Percentiles rank a stretch among this genome's conserved stretches.
These are phyloP conservation scores for Talaromyces adpressus DNA, from an alignment of 495 filamentous ascomycete genomes.

Conservation along the genomic window DNA sequence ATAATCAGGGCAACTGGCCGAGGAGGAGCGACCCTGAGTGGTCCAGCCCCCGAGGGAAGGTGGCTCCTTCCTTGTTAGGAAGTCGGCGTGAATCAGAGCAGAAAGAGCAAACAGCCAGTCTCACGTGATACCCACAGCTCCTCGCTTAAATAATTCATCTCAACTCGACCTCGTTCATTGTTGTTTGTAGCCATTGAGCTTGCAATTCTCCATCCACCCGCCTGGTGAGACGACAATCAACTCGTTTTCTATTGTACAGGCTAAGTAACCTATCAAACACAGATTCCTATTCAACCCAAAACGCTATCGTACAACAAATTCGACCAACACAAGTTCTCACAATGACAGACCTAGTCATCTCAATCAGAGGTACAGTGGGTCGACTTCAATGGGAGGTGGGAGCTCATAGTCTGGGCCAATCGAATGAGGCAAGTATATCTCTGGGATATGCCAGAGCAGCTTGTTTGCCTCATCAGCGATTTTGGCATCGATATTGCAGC, in stretches of 20 bases:
- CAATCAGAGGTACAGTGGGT: conserved; percentile 13
- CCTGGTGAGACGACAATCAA: neutral
- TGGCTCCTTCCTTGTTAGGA: neutral
- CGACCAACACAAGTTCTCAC: neutral
- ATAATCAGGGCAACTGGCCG: neutral
- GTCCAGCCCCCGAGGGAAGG: neutral
- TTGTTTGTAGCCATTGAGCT: neutral
- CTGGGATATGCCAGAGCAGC: conserved; percentile 23
- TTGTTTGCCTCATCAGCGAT: conserved; percentile 21
- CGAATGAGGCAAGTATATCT: conserved; percentile 21
- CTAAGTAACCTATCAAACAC: neutral
- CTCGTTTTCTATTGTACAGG: neutral
- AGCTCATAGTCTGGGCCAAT: conserved; percentile 1
- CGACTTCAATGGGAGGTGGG: conserved; percentile 19
- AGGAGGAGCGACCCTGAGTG: neutral
- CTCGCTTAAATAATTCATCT: neutral
- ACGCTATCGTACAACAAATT: neutral
- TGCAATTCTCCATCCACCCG: neutral
- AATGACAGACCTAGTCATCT: neutral
- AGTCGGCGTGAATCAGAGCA: neutral
- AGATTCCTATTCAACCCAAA: neutral
- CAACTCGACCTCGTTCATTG: neutral
- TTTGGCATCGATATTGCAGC: conserved; percentile 20
- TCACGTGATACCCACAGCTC: neutral
- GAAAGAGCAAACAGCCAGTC: neutral